A percentile compares a stretch with the other conserved stretches of the same genome.
phyloP scores from a whole-genome alignment of 1,139 yeast species.

The Magnusiomyces clavatus region DNA sequence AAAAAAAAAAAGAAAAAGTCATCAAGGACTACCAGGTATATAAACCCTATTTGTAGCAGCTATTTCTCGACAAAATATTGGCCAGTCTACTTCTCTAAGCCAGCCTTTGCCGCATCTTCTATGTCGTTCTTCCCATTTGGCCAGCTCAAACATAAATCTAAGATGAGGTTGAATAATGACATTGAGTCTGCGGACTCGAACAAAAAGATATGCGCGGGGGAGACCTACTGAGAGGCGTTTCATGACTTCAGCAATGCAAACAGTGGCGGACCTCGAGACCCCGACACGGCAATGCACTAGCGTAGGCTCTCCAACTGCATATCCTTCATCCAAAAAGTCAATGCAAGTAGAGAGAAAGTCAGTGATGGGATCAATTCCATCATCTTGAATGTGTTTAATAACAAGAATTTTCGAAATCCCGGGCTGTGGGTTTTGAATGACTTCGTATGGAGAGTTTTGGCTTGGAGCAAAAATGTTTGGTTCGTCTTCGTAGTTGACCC shows the following conservation, averaged over 20 bases:
- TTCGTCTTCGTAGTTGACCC: constrained; percentile 32
- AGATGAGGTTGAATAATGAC: constrained; percentile 88
- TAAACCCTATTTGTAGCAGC: constrained; percentile 65
- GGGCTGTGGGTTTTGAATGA: constrained; percentile 17
- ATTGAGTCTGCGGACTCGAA: constrained; percentile 75
- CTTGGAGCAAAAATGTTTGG: constrained; percentile 10
- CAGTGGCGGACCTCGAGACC: constrained; percentile 83
- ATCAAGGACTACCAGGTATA: constrained; percentile 23
- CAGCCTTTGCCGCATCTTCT: constrained; percentile 31
- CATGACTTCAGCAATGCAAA: constrained; percentile 88
- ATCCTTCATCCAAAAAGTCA: constrained; percentile 38
- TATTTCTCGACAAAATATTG: constrained; percentile 78
- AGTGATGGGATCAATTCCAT: constrained; percentile 43
- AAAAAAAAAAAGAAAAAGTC: neutral
- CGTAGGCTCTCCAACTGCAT: constrained; percentile 39
- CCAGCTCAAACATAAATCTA: constrained; percentile 75
- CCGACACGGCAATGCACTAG: constrained; percentile 89
- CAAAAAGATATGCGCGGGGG: constrained; percentile 69
- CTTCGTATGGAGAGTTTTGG: constrained; percentile 4
- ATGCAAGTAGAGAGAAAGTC: constrained; percentile 36
- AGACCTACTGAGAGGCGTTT: constrained; percentile 55
- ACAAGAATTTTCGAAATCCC: constrained; percentile 33
- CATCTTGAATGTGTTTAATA: constrained; percentile 41
- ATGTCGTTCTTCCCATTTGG: constrained; percentile 61
- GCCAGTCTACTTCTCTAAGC: constrained; percentile 81